Conservation (phyloP, 192 early-diverging fungal genomes). For the Coemansia sp. region DNA sequence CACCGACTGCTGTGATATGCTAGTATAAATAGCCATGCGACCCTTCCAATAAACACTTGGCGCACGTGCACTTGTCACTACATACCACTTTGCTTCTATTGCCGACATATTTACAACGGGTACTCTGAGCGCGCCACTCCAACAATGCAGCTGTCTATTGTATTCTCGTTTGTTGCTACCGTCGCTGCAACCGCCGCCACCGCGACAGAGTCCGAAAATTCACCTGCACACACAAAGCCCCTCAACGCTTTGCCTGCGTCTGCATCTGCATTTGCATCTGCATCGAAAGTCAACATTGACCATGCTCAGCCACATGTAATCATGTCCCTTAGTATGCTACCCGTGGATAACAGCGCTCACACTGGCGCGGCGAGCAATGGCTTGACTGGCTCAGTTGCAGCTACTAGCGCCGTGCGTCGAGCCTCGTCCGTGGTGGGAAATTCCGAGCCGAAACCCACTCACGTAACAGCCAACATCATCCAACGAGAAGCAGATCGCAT, state of each 20-base stretch:
- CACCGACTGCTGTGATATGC: background rate
- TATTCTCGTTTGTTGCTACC: background rate
- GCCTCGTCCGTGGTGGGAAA: background rate
- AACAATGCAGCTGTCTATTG: background rate
- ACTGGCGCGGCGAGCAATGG: background rate
- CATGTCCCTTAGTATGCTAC: background rate
- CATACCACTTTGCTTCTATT: background rate
- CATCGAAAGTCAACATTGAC: background rate
- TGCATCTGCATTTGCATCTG: no score
- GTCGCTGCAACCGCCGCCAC: background rate
- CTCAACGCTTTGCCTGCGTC: no score
- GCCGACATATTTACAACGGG: background rate
- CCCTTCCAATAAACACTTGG: background rate
- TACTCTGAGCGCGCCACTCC: background rate
- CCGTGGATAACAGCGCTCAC: background rate
- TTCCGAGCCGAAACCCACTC: background rate
- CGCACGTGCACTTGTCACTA: background rate
- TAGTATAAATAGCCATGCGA: slow-evolving; percentile 1
- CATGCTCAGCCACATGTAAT: background rate
- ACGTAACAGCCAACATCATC: background rate
- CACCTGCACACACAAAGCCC: background rate
- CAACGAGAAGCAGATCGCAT: background rate
- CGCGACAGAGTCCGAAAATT: background rate
- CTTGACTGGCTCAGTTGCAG: no score
- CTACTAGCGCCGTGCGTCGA: background rate